These are phyloP conservation scores for Mortierella sp. DNA, from an alignment of 371 early-diverging fungal genomes.

Conservation along the genomic window DNA sequence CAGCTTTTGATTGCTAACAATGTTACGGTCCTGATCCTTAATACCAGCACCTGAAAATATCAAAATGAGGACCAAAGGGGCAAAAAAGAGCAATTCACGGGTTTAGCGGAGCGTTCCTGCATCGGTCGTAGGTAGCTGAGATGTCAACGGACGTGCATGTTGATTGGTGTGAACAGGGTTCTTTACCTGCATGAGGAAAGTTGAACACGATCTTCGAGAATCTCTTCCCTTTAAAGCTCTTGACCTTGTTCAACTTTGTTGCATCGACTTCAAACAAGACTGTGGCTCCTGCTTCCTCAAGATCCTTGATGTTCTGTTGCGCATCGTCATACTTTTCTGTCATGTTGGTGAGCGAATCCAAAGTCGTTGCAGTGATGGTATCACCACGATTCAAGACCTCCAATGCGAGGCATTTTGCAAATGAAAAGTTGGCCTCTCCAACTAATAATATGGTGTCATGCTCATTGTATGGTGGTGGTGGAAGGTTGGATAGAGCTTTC, in stretches of 20 bases:
- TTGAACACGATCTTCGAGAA: constrained; percentile 93
- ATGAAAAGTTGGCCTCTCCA: constrained; percentile 92
- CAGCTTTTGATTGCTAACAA: constrained; percentile 84
- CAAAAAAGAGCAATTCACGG: neutral
- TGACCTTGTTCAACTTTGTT: constrained; percentile 71
- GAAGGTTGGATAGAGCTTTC: constrained; percentile 37
- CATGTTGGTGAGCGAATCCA: constrained; percentile 75
- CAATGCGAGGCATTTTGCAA: constrained; percentile 75
- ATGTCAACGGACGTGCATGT: too few relatives aligned
- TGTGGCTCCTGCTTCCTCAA: constrained; percentile 64
- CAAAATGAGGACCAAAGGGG: neutral
- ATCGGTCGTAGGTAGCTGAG: neutral
- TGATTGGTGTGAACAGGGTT: too few relatives aligned
- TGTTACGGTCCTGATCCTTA: constrained; percentile 92
- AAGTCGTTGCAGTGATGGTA: constrained; percentile 79
- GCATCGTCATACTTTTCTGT: constrained; percentile 82
- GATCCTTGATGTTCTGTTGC: constrained; percentile 71
- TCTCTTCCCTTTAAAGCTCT: constrained; percentile 63
- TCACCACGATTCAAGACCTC: constrained; percentile 63
- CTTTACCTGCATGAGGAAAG: constrained; percentile 91
- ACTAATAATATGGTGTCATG: constrained; percentile 70
- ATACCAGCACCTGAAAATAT: constrained; percentile 77
- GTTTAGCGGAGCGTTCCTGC: neutral
- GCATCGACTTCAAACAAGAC: constrained; percentile 86
- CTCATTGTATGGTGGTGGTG: constrained; percentile 57